phyloP scores from a whole-genome alignment of 148 eudicot genomes.

The Cornus kousa region DNA sequence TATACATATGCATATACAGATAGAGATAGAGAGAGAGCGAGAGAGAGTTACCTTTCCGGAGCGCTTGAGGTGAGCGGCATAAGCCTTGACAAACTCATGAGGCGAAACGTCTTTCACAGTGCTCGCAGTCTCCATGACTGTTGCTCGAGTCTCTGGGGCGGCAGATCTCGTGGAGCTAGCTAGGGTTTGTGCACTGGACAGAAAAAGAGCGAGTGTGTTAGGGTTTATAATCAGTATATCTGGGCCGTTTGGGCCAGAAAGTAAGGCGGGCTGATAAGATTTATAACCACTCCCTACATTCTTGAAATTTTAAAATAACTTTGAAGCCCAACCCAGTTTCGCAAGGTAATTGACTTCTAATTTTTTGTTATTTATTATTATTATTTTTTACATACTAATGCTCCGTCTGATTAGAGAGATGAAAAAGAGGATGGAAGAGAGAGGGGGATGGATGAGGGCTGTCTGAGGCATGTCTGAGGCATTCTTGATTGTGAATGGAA shows the following conservation, averaged over 20 bases:
- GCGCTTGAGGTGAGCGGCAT: constrained; percentile 48
- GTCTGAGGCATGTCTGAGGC: too few species aligned
- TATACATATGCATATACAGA: too few species aligned
- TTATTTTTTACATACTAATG: too few species aligned
- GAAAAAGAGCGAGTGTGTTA: background rate
- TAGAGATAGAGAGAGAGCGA: background rate
- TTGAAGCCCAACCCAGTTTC: background rate
- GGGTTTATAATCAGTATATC: background rate
- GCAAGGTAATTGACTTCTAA: too few species aligned
- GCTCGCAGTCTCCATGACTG: constrained; percentile 26
- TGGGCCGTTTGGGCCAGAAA: background rate
- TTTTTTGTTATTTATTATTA: too few species aligned
- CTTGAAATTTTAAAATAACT: too few species aligned
- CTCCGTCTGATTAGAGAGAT: too few species aligned
- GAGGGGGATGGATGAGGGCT: too few species aligned
- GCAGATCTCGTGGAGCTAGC: background rate
- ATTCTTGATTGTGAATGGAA: too few species aligned
- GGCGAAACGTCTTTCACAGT: constrained; percentile 46
- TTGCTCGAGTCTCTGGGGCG: background rate
- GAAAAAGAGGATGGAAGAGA: too few species aligned
- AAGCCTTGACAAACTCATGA: constrained; percentile 45
- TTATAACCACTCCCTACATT: too few species aligned
- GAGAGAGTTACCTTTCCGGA: constrained; percentile 39
- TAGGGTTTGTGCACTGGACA: background rate
- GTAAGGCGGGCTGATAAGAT: background rate